Percentiles rank a stretch among this genome's conserved stretches.
These are phyloP conservation scores for Rhodomyrtus psidioides DNA, from an alignment of 441 rosid species.

Conservation along the genomic window DNA sequence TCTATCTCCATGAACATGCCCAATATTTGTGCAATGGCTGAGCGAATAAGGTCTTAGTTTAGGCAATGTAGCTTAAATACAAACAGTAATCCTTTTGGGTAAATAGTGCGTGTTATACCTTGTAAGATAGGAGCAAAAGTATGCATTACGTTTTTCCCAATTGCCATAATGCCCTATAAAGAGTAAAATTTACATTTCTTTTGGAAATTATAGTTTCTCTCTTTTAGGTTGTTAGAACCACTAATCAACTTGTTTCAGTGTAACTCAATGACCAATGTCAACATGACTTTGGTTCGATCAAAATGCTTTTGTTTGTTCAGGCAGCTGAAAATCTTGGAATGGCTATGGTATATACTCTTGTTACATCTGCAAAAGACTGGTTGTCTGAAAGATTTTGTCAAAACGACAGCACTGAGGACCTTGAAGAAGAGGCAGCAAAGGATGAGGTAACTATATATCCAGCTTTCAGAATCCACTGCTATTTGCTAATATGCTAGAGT, in stretches of 20 bases:
- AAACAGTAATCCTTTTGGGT: neutral
- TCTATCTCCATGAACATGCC: neutral
- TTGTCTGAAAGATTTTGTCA: conserved; percentile 69
- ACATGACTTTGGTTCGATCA: neutral
- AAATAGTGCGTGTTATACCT: neutral
- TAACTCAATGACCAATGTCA: neutral
- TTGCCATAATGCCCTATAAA: neutral
- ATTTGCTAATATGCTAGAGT: neutral
- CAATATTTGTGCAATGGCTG: neutral
- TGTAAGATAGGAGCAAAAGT: neutral
- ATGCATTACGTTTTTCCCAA: neutral
- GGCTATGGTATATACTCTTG: conserved; percentile 95
- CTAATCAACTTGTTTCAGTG: neutral
- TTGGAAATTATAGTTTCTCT: neutral
- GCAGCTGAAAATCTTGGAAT: conserved; percentile 91
- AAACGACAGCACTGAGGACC: conserved; percentile 34
- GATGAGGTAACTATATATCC: conserved; percentile 51
- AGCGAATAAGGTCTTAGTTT: neutral
- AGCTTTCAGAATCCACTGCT: neutral
- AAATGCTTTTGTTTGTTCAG: conserved; percentile 22
- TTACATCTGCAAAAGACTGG: conserved; percentile 93
- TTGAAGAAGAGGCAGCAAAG: conserved; percentile 55
- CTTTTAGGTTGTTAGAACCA: neutral
- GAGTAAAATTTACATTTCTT: neutral
- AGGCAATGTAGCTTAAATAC: neutral